A percentile compares a stretch with the other conserved stretches of the same genome.
phyloP scores from a whole-genome alignment of 1,284 basidiomycete species.

The Ceratobasidium sp. region DNA sequence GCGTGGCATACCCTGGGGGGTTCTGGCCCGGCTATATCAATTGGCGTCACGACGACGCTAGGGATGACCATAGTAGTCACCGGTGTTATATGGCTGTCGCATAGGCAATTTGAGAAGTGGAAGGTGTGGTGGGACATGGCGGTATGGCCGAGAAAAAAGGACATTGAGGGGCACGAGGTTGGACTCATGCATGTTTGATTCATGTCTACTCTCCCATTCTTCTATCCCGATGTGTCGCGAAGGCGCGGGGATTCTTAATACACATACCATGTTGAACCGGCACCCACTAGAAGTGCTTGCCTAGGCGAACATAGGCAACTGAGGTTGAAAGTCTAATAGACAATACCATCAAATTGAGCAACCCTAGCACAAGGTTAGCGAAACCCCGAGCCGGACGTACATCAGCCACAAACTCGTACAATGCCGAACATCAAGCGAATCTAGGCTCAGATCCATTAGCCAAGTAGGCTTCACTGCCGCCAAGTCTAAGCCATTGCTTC shows the following conservation, averaged over 20 bases:
- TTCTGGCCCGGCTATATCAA: constrained; percentile 22
- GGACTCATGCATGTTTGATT: constrained; percentile 24
- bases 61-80: constrained; percentile 24
- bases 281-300: not conserved
- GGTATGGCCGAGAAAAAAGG: not conserved
- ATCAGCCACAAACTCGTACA: not conserved
- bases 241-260: not conserved
- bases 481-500: no score
- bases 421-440: not conserved
- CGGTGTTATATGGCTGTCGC: constrained; percentile 28
- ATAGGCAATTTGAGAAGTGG: constrained; percentile 14
- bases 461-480: not conserved
- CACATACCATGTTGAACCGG: not conserved
- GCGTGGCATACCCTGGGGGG: constrained; percentile 37
- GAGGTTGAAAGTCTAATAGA: not conserved
- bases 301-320: not conserved
- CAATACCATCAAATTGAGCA: not conserved
- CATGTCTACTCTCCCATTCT: not conserved
- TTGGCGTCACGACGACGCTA: constrained; percentile 39
- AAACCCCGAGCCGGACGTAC: constrained; percentile 1
- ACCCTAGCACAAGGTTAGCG: not conserved
- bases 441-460: constrained; percentile 3
- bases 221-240: not conserved
- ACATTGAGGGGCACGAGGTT: not conserved
- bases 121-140: constrained; percentile 22